Base-by-base conservation (phyloP, 2,329 filamentous ascomycete genomes). In the Hypoxylon sp. region DNA sequence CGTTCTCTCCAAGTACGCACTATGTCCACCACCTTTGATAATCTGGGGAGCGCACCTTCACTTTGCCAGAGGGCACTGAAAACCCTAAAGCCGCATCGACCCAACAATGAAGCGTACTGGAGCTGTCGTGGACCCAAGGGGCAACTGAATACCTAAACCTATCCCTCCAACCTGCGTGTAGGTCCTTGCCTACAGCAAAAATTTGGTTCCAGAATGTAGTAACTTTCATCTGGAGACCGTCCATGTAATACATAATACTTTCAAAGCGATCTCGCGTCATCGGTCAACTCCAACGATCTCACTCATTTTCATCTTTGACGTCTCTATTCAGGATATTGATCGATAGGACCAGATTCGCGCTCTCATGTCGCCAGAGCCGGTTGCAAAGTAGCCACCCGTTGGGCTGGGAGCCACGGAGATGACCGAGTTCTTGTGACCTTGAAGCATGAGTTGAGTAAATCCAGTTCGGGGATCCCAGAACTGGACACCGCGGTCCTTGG, bases 381-480 rank as follows among this genome's bases (percentile, higher is more conserved):
- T 99, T 43, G 96, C 96, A 78, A 99, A 99, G 78, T 93, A 91
- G 70, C 90, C 89, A 64, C 94, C 94, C 36, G 88, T 90, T 14
- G 96, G 96, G 80, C 94, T 97, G 21, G 96, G 96, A 1, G 96
- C 95, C 57, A 99, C 96, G 2, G 94, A 98, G 75, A 98, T 98
- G 74, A 99, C 96, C 10, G 93, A 97, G 82, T 98, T 98, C 86
- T 98, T 98, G 80, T 99, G 96, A 25, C 96, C 96, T 81, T 98
- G 96, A 68, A 99, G 87, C 96, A 98, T 98, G 79, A 99, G 91
- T 82, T 98, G 95, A 0, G 95, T 97, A 72, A 93, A 91, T 36
- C 95, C 96, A 19, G 94, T 98, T 75, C 91, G 88, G 19, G 96
- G 95, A 77, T 99, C 95, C 96, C 96, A 99, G 85, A 99, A 98